These are phyloP conservation scores for Micromonas pusilla DNA, from an alignment of 139 green algal genomes.

Conservation along the genomic window DNA sequence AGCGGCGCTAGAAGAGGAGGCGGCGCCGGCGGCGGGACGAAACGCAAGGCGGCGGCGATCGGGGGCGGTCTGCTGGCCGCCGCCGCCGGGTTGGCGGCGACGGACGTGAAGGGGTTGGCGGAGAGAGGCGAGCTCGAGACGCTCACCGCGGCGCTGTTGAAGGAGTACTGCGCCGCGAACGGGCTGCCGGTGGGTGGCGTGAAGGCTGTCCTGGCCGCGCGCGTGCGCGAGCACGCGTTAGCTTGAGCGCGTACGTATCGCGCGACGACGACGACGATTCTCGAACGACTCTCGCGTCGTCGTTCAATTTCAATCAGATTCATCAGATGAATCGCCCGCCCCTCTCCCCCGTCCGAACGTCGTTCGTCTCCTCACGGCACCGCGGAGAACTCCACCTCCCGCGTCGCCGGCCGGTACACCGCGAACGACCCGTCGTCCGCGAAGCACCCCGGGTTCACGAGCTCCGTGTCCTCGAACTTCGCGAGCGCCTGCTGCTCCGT, in stretches of 20 bases:
- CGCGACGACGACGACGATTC: background rate
- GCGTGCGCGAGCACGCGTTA: background rate
- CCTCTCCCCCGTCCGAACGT: too few relatives aligned
- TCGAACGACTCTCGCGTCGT: too few relatives aligned
- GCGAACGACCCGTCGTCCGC: constrained; percentile 47
- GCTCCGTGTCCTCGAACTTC: constrained; percentile 52
- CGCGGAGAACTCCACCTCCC: constrained; percentile 48
- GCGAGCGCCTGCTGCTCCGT: constrained; percentile 37
- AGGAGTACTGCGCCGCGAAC: background rate
- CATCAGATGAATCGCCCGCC: background rate
- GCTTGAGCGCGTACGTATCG: too few relatives aligned
- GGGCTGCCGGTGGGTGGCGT: background rate
- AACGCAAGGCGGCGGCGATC: background rate
- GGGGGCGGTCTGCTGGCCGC: too few relatives aligned
- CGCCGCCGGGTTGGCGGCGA: background rate
- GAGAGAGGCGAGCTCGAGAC: background rate
- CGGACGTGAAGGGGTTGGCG: background rate
- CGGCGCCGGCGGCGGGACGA: too few relatives aligned
- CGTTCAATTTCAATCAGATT: background rate
- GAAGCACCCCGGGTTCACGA: constrained; percentile 72
- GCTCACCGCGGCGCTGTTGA: background rate
- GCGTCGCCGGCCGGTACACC: constrained; percentile 47
- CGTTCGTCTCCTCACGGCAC: constrained; percentile 22
- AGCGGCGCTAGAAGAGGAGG: too few relatives aligned
- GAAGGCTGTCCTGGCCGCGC: background rate